Base-by-base conservation (phyloP, 352 stramenopile genomes). In the Phytophthora nicotianae region DNA sequence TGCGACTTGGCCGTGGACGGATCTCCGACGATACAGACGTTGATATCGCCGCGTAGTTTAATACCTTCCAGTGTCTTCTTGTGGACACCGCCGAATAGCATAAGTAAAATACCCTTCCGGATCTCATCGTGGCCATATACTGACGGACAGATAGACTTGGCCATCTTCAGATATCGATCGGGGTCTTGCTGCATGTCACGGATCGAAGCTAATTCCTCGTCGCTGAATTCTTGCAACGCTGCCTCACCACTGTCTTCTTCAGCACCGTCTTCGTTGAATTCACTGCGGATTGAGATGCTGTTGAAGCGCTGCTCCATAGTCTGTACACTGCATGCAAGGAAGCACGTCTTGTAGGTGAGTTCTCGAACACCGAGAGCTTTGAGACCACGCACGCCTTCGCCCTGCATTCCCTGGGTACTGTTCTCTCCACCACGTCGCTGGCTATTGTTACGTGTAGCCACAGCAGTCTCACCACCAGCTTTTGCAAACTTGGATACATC, bases 21-120 rank as follows among this genome's bases (percentile, higher is more conserved):
- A 57, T 98, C 93, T 10, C 98, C 98, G 68, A 99, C 98, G 40
- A 99, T 96, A 67, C 93, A 99, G 51, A 99, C 96, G 73, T 99
- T 99, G 61, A 99, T 98, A 73, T 99, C 98, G 11, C 98, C 97
- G 35, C 97, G 95, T 50, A 99, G 97, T 41, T 96, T 93, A 79
- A 99, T 99, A 17, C 97, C 97, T 61, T 99, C 97, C 3, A 81
- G 58, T 26, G 97, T 99, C 26, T 85, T 90, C 79, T 99, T 99
- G 75, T 99, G 97, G 7, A 99, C 97, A 47, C 98, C 98, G 23
- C 97, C 97, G 53, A 99, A 91, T 3, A 99, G 79, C 96, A 99
- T 98, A 2, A 99, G 84, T 45, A 99, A 72, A 20, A 99, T 98
- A 3, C 96, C 88, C 46, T 89, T 87, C 17, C 83, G 79, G 57